These are phyloP conservation scores for Fusarium dimerum DNA, from an alignment of 2,329 filamentous ascomycete genomes.

Conservation along the genomic window DNA sequence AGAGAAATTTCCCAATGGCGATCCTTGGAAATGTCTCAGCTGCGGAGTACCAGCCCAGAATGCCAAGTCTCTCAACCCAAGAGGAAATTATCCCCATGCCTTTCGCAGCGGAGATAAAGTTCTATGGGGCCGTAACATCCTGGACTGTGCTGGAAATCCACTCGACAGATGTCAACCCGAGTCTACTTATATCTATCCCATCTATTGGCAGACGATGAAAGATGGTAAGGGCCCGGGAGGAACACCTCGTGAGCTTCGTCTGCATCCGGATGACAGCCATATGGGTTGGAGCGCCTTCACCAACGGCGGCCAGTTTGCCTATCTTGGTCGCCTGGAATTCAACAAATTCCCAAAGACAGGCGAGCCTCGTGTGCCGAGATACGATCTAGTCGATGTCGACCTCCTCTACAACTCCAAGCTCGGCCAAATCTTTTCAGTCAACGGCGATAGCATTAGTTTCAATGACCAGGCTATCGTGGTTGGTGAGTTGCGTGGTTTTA, in stretches of 20 bases:
- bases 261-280: conserved; percentile 47
- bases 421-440: not conserved
- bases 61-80: conserved; percentile 19
- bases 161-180: conserved; percentile 21
- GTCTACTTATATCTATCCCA: conserved; percentile 8
- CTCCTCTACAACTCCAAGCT: conserved; percentile 31
- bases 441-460: not conserved
- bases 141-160: conserved; percentile 39
- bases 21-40: conserved; percentile 49
- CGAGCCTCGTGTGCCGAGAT: conserved; percentile 31
- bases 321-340: conserved; percentile 42
- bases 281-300: conserved; percentile 44
- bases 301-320: conserved; percentile 28
- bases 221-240: conserved; percentile 35
- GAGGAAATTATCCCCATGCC: conserved; percentile 44
- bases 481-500: conserved; percentile 33
- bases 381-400: conserved; percentile 42
- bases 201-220: conserved; percentile 14
- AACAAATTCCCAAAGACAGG: conserved; percentile 36
- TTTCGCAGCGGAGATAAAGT: conserved; percentile 41
- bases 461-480: conserved; percentile 22
- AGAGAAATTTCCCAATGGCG: conserved; percentile 43
- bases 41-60: conserved; percentile 42
- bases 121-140: conserved; percentile 34
- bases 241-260: conserved; percentile 41